Evolutionary conservation across 768 basidiomycete species (phyloP).

Genomic region (Suillus clintonianus): DNA sequence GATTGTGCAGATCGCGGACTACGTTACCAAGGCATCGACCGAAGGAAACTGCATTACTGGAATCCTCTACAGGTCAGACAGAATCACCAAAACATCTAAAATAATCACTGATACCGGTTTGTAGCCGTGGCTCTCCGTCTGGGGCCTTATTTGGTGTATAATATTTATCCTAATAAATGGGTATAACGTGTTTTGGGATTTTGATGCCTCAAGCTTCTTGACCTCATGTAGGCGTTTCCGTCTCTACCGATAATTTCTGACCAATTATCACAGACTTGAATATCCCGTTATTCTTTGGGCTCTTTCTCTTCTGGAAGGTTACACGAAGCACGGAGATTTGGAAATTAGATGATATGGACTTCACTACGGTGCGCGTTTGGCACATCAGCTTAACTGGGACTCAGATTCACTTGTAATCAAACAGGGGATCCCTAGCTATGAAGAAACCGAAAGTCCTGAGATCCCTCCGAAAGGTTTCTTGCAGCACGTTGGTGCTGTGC

Average conservation of each 20-base stretch:
- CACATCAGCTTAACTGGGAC: neutral
- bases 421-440: conserved; percentile 63
- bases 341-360: conserved; percentile 69
- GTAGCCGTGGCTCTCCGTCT: conserved; percentile 62
- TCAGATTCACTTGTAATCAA: neutral
- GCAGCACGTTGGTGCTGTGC: conserved; percentile 47
- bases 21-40: conserved; percentile 66
- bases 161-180: conserved; percentile 62
- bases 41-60: conserved; percentile 60
- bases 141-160: conserved; percentile 64
- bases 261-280: conserved; percentile 31
- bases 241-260: conserved; percentile 5
- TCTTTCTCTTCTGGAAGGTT: conserved; percentile 25
- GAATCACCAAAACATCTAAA: conserved; percentile 27
- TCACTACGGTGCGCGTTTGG: conserved; percentile 52
- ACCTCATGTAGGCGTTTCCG: conserved; percentile 40
- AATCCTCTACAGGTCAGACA: conserved; percentile 45
- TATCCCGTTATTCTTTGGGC: conserved; percentile 19
- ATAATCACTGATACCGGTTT: neutral
- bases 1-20: conserved; percentile 58
- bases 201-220: conserved; percentile 52
- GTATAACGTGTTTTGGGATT: conserved; percentile 61
- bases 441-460: conserved; percentile 65
- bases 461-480: conserved; percentile 49
- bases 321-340: conserved; percentile 34